Conservation (phyloP, 2,329 filamentous ascomycete genomes). For the Dactylellina sp. region DNA sequence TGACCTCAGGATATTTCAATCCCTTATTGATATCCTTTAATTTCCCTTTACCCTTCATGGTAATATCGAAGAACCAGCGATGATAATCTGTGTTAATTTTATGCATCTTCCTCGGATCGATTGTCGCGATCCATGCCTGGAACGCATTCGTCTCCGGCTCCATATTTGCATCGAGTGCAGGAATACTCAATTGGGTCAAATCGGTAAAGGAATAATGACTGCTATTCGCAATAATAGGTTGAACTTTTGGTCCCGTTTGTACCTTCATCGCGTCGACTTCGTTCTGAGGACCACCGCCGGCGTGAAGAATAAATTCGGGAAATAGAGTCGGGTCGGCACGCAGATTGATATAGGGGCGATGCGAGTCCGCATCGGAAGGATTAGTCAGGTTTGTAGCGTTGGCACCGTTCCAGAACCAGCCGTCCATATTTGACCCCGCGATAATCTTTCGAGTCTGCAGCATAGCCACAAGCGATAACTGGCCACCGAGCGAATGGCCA, state of each 20-base stretch:
- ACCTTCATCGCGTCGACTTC: slow-evolving; percentile 31
- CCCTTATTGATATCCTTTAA: background rate
- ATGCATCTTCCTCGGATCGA: slow-evolving; percentile 28
- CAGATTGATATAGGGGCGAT: slow-evolving; percentile 23
- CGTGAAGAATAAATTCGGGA: slow-evolving; percentile 21
- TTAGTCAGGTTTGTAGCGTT: slow-evolving; percentile 40
- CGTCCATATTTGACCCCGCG: slow-evolving; percentile 40
- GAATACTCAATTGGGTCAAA: slow-evolving; percentile 34
- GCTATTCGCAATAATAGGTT: slow-evolving; percentile 32
- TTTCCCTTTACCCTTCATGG: slow-evolving; percentile 16
- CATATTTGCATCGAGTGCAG: slow-evolving; percentile 22
- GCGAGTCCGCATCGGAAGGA: slow-evolving; percentile 15
- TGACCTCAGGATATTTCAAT: slow-evolving; percentile 17
- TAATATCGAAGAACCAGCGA: slow-evolving; percentile 43
- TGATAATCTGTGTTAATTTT: slow-evolving; percentile 29
- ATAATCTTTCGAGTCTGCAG: slow-evolving; percentile 30
- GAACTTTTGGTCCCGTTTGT: slow-evolving; percentile 39
- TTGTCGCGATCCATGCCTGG: slow-evolving; percentile 25
- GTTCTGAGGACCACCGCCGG: slow-evolving; percentile 39
- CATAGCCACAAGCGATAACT: slow-evolving; percentile 27
- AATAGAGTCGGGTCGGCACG: slow-evolving; percentile 6
- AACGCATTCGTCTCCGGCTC: slow-evolving; percentile 26
- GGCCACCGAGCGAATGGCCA: slow-evolving; percentile 33
- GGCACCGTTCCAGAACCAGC: slow-evolving; percentile 43
- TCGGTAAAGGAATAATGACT: slow-evolving; percentile 37